phyloP scores from a whole-genome alignment of 306 rosid species.

The Arachis hypogaea region DNA sequence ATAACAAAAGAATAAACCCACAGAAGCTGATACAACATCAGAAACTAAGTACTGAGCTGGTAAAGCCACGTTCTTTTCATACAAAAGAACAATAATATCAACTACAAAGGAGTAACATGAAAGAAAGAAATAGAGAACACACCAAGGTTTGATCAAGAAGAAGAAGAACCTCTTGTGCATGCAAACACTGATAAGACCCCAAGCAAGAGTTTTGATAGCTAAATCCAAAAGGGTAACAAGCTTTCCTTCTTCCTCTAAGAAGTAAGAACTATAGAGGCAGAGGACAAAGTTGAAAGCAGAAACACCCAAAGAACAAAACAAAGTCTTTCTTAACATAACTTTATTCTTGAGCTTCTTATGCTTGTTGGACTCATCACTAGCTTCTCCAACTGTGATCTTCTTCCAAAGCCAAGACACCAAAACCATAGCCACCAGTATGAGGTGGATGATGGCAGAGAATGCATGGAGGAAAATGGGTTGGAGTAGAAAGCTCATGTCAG shows the following conservation, averaged over 20 bases:
- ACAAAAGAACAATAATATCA: slow-evolving; percentile 42
- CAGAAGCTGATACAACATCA: slow-evolving; percentile 41
- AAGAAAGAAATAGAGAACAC: slow-evolving; percentile 41
- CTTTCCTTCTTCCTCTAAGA: slow-evolving; percentile 46
- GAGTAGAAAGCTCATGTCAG: slow-evolving; percentile 28
- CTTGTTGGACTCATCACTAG: slow-evolving; percentile 33
- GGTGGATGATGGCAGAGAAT: slow-evolving; percentile 36
- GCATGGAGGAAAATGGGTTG: slow-evolving; percentile 50
- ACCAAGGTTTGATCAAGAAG: slow-evolving; percentile 52
- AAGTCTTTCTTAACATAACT: slow-evolving; percentile 17
- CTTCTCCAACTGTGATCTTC: neutral
- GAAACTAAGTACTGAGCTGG: slow-evolving; percentile 42
- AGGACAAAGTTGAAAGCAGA: slow-evolving; percentile 40
- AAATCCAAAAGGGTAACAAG: slow-evolving; percentile 49
- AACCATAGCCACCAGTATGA: slow-evolving; percentile 37
- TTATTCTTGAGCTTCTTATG: slow-evolving; percentile 1
- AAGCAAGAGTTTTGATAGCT: slow-evolving; percentile 44
- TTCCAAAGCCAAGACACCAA: slow-evolving; percentile 36
- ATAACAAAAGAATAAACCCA: slow-evolving; percentile 47
- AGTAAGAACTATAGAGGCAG: slow-evolving; percentile 35
- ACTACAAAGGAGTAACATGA: slow-evolving; percentile 40
- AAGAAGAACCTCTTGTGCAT: slow-evolving; percentile 36
- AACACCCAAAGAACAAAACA: slow-evolving; percentile 42
- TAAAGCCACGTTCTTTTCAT: slow-evolving; percentile 14
- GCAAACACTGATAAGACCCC: slow-evolving; percentile 45